These are phyloP conservation scores for Cladorrhinum sp. DNA, from an alignment of 2,329 filamentous ascomycete species.

Conservation along the genomic window DNA sequence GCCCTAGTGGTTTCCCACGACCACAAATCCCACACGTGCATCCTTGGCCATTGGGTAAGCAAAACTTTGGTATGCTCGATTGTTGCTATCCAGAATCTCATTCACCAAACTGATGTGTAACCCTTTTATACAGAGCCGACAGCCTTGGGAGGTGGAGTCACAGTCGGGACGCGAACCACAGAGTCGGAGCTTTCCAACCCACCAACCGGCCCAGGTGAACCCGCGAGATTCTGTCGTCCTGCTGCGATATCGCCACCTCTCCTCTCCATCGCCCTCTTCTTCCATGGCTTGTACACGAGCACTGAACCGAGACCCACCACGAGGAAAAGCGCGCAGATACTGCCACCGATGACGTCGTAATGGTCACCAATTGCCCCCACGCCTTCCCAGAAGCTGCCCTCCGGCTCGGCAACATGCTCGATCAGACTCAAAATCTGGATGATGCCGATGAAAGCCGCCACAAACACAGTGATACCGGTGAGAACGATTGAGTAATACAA, in stretches of 20 bases:
- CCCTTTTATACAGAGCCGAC: too few species aligned
- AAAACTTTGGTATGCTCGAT: too few species aligned
- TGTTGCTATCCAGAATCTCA: too few species aligned
- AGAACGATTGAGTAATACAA: constrained; percentile 91
- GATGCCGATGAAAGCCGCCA: constrained; percentile 80
- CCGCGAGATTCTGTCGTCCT: neutral
- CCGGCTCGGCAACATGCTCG: constrained; percentile 69
- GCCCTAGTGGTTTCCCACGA: too few species aligned
- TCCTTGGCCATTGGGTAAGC: too few species aligned
- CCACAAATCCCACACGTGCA: too few species aligned
- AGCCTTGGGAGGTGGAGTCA: too few species aligned
- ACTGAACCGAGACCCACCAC: constrained; percentile 72
- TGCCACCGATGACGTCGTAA: constrained; percentile 82
- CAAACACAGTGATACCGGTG: constrained; percentile 76
- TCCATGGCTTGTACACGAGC: constrained; percentile 76
- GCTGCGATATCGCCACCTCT: neutral
- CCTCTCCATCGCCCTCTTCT: constrained; percentile 43
- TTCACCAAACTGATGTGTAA: too few species aligned
- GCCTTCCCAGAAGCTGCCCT: constrained; percentile 86
- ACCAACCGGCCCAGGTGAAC: neutral
- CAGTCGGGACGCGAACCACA: too few species aligned
- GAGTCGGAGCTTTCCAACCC: neutral
- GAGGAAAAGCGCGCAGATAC: constrained; percentile 81
- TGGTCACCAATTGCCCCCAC: constrained; percentile 72
- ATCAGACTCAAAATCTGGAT: constrained; percentile 80